Evolutionary conservation across 805 yeast genomes (phyloP).

Genomic region (Saccharomycopsis malanga): DNA sequence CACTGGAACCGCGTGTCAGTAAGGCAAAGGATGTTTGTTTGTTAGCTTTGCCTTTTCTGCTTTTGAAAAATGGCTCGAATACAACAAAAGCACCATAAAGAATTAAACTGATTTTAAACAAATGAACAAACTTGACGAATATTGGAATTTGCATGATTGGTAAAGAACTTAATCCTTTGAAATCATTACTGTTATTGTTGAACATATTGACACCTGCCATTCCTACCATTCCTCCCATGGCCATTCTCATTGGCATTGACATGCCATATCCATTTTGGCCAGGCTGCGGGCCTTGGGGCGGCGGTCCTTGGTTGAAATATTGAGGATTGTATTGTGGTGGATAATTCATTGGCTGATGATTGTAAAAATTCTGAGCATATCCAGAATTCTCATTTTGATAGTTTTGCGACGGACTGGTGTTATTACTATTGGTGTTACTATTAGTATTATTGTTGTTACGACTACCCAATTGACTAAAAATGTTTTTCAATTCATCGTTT

Average conservation of each 20-base stretch:
- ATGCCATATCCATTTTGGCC: slow-evolving; percentile 3
- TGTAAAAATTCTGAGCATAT: not conserved
- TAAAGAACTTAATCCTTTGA: slow-evolving; percentile 8
- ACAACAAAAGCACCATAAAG: not conserved
- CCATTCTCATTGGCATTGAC: slow-evolving; percentile 17
- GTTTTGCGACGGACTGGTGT: too few species aligned
- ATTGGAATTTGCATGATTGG: slow-evolving; percentile 1
- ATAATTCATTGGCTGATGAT: not conserved
- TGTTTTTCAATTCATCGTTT: slow-evolving; percentile 36
- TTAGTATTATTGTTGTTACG: not conserved
- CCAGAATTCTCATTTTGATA: not conserved
- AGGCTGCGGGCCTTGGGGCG: not conserved
- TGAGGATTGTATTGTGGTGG: slow-evolving; percentile 3
- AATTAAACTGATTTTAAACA: not conserved
- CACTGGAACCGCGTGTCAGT: not conserved
- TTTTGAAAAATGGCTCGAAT: slow-evolving; percentile 1
- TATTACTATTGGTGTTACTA: not conserved
- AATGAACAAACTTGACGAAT: not conserved
- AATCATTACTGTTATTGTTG: slow-evolving; percentile 3
- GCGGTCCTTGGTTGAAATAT: not conserved
- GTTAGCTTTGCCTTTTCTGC: not conserved
- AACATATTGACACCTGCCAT: slow-evolving; percentile 14
- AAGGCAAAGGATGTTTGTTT: too few species aligned
- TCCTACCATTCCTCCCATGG: slow-evolving; percentile 13
- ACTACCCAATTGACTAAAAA: slow-evolving; percentile 4